A percentile compares a stretch with the other conserved stretches of the same genome.
These are phyloP conservation scores for Scedosporium apiospermum DNA, from an alignment of 2,329 filamentous ascomycete species.

Conservation along the genomic window DNA sequence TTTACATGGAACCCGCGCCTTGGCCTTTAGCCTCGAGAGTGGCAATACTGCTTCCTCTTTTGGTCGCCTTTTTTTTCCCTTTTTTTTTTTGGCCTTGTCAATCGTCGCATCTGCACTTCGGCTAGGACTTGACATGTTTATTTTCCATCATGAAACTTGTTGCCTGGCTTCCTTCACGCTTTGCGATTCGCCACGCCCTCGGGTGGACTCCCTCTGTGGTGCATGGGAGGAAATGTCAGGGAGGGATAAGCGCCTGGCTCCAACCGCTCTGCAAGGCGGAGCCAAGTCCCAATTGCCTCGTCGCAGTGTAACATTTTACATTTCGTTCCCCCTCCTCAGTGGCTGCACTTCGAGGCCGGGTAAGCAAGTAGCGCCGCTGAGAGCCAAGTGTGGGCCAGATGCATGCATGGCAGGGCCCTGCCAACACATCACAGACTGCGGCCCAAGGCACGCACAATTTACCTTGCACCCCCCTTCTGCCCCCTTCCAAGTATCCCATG, in stretches of 20 bases:
- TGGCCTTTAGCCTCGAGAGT: not conserved
- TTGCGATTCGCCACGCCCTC: too few relatives aligned
- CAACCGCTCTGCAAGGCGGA: not conserved
- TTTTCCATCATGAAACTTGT: not conserved
- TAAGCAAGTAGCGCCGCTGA: not conserved
- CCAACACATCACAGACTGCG: conserved; percentile 6
- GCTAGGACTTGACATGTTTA: not conserved
- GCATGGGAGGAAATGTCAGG: not conserved
- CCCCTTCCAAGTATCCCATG: not conserved
- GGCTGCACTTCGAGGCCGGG: not conserved
- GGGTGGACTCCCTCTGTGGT: not conserved
- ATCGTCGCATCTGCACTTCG: not conserved
- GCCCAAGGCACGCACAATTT: conserved; percentile 4
- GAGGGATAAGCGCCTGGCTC: not conserved
- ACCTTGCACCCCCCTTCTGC: not conserved
- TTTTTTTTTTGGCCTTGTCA: not conserved
- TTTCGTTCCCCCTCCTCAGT: not conserved
- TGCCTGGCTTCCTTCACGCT: not conserved
- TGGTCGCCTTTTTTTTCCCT: not conserved
- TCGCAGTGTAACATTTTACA: not conserved
- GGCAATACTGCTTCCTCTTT: not conserved
- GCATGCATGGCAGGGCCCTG: conserved; percentile 4
- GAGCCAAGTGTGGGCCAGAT: conserved; percentile 3
- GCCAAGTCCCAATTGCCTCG: not conserved
- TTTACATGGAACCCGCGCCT: not conserved